Conservation (phyloP, 2,329 filamentous ascomycete species). For the Fusarium acutatum region DNA sequence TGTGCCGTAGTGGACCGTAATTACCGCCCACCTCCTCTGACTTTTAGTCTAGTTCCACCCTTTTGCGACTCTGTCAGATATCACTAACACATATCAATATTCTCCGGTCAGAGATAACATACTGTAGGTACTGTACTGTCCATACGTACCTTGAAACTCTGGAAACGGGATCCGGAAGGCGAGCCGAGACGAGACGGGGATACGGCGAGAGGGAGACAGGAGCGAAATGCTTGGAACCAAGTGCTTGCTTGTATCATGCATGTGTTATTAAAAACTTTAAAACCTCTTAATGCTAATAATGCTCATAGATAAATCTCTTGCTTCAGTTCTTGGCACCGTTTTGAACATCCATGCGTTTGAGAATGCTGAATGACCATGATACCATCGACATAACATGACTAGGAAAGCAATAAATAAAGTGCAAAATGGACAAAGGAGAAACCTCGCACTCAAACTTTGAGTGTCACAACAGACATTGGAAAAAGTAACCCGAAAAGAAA, state of each 20-base stretch:
- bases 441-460: not conserved
- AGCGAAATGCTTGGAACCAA: not conserved
- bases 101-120: not conserved
- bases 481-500: not conserved
- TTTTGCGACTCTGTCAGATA: slow-evolving; percentile 16
- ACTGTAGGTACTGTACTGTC: not conserved
- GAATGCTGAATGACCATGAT: slow-evolving; percentile 22
- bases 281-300: not conserved
- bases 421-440: not conserved
- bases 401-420: slow-evolving; percentile 9
- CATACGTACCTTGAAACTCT: not conserved
- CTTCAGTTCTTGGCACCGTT: not conserved
- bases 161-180: not conserved
- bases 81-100: not conserved
- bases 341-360: slow-evolving; percentile 2
- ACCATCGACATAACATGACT: not conserved
- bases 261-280: not conserved
- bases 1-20: not conserved
- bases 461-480: not conserved
- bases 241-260: slow-evolving; percentile 7
- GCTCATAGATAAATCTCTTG: not conserved
- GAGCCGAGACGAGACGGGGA: not conserved
- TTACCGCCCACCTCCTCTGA: not conserved
- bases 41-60: not conserved
- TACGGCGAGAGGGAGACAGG: not conserved